Evolutionary conservation across 176 grass and related monocot genomes (phyloP).

Genomic region (Paspalum notatum): DNA sequence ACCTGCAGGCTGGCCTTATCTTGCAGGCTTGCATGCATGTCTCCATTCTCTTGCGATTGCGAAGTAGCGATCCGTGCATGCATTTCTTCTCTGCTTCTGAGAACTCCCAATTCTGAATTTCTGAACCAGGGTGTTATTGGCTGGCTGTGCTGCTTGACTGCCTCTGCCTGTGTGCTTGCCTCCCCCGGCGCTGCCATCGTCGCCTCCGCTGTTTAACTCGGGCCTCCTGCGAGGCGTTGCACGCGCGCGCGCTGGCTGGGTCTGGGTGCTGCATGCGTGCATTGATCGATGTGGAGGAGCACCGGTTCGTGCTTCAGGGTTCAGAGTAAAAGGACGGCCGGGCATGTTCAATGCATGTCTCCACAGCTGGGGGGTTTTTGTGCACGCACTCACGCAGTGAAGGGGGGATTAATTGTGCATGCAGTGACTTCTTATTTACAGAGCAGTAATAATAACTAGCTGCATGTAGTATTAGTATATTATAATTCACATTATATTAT

Average conservation of each 20-base stretch:
- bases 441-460: too few species aligned
- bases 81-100: too few species aligned
- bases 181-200: background rate
- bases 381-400: background rate
- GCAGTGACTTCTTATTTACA: background rate
- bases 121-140: too few species aligned
- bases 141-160: background rate
- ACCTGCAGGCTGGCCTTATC: too few species aligned
- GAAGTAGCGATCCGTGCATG: too few species aligned
- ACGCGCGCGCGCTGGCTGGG: background rate
- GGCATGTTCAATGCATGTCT: background rate
- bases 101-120: too few species aligned
- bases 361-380: background rate
- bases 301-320: conserved; percentile 11
- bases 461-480: too few species aligned
- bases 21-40: too few species aligned
- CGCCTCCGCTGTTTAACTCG: background rate
- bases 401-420: background rate
- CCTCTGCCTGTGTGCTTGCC: background rate
- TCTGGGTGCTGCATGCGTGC: background rate
- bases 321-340: background rate
- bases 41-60: too few species aligned
- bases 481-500: too few species aligned
- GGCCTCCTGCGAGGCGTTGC: background rate
- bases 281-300: conserved; percentile 39